These are phyloP conservation scores for Violaceomyces palustris DNA, from an alignment of 1,284 basidiomycete species.

Conservation along the genomic window DNA sequence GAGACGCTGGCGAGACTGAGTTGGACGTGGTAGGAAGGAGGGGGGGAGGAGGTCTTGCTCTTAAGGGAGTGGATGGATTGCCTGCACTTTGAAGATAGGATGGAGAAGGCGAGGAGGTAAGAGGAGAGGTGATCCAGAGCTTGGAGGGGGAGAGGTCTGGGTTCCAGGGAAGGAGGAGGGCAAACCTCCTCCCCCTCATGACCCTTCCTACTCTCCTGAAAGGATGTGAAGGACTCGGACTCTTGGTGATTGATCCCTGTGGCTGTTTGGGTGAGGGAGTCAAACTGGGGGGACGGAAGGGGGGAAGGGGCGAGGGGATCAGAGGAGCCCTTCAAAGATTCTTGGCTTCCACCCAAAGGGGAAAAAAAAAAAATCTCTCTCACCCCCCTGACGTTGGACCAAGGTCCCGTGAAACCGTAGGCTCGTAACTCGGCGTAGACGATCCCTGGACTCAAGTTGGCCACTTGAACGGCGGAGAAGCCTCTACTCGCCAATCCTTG, in stretches of 20 bases:
- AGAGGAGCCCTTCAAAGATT: no score
- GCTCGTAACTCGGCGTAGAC: slow-evolving; percentile 62
- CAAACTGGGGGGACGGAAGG: no score
- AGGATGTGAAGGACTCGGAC: slow-evolving; percentile 59
- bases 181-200: slow-evolving; percentile 44
- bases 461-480: no score
- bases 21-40: slow-evolving; percentile 13
- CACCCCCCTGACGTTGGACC: slow-evolving; percentile 61
- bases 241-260: slow-evolving; percentile 63
- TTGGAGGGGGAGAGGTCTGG: slow-evolving; percentile 60
- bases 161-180: no score
- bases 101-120: slow-evolving; percentile 58
- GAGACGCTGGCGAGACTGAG: slow-evolving; percentile 10
- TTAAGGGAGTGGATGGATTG: slow-evolving; percentile 1
- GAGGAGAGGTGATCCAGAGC: slow-evolving; percentile 64
- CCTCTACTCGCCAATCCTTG: no score
- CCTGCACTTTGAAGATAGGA: slow-evolving; percentile 8
- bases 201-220: slow-evolving; percentile 49
- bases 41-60: not conserved
- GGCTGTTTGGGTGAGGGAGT: slow-evolving; percentile 66
- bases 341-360: no score
- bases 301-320: no score
- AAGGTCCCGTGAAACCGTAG: slow-evolving; percentile 64
- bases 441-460: slow-evolving; percentile 58
- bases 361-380: no score